A percentile compares a stretch with the other conserved stretches of the same genome.
Evolutionary conservation across 1,139 yeast genomes (phyloP).

Genomic region (Pichia sp.): DNA sequence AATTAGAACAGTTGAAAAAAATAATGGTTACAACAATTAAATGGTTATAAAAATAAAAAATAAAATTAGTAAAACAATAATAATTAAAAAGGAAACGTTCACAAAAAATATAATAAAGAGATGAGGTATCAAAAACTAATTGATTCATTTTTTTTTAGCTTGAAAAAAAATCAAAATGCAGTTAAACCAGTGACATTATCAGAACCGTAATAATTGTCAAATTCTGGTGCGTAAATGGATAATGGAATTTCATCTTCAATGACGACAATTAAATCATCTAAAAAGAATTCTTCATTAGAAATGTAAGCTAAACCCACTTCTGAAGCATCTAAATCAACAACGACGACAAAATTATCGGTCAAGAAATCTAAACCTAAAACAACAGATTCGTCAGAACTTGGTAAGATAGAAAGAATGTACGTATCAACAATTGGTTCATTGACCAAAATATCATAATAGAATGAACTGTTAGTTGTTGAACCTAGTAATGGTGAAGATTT

Average conservation of each 20-base stretch:
- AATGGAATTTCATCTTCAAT: conserved; percentile 1
- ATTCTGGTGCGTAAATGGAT: not conserved
- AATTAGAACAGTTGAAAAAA: no score
- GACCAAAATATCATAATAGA: conserved; percentile 1
- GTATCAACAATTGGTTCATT: not conserved
- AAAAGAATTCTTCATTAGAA: not conserved
- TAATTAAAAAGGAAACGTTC: not conserved
- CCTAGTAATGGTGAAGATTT: not conserved
- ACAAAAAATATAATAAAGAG: not conserved
- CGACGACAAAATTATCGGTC: conserved; percentile 59
- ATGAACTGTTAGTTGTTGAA: conserved; percentile 10
- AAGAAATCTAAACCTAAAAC: conserved; percentile 64
- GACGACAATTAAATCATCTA: not conserved
- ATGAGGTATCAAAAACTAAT: not conserved
- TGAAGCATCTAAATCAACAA: conserved; percentile 61
- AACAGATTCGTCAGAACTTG: conserved; percentile 20
- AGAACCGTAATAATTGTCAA: not conserved
- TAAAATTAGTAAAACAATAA: not conserved
- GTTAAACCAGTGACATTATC: not conserved
- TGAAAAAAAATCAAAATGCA: not conserved
- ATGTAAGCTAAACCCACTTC: conserved; percentile 54
- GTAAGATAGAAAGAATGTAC: conserved; percentile 13
- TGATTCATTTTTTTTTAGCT: not conserved
- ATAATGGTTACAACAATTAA: not conserved
- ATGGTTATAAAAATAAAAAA: not conserved